A percentile compares a stretch with the other conserved stretches of the same genome.
Conservation (phyloP, 163 green algal species). For the Trebouxiophyceae sp. region DNA sequence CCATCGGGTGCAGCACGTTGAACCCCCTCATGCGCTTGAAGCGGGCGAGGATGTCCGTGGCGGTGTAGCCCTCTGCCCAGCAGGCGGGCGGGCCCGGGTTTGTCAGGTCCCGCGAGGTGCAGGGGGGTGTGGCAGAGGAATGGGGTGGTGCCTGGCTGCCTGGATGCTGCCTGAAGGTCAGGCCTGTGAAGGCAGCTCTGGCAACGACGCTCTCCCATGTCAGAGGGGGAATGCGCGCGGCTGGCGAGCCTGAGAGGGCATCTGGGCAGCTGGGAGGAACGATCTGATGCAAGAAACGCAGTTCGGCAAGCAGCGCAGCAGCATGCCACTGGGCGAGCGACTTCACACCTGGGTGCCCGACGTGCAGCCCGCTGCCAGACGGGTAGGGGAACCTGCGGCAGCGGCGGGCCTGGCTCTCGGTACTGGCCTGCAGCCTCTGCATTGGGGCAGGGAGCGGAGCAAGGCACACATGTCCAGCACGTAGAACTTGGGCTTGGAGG, state of each 20-base stretch:
- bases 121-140: background rate
- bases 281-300: too few relatives aligned
- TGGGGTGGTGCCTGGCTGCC: background rate
- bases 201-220: background rate
- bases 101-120: background rate
- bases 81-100: background rate
- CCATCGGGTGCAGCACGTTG: slow-evolving; percentile 99
- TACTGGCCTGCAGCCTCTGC: too few relatives aligned
- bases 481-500: slow-evolving; percentile 95
- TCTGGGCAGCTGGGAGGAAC: too few relatives aligned
- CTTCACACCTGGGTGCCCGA: slow-evolving; percentile 62
- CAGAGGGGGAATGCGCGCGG: too few relatives aligned
- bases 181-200: background rate
- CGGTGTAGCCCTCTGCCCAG: slow-evolving; percentile 96
- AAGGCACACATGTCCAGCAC: slow-evolving; percentile 91
- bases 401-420: background rate
- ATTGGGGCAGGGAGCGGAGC: too few relatives aligned
- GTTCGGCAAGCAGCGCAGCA: too few relatives aligned
- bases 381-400: slow-evolving; percentile 7
- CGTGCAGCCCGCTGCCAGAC: slow-evolving; percentile 89
- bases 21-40: slow-evolving; percentile 95
- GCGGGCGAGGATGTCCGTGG: slow-evolving; percentile 94
- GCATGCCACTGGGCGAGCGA: too few relatives aligned
- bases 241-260: too few relatives aligned
- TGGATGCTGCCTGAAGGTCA: background rate